A percentile compares a stretch with the other conserved stretches of the same genome.
These are phyloP conservation scores for Zygosaccharomyces bisporus DNA, from an alignment of 805 yeast genomes.

Conservation along the genomic window DNA sequence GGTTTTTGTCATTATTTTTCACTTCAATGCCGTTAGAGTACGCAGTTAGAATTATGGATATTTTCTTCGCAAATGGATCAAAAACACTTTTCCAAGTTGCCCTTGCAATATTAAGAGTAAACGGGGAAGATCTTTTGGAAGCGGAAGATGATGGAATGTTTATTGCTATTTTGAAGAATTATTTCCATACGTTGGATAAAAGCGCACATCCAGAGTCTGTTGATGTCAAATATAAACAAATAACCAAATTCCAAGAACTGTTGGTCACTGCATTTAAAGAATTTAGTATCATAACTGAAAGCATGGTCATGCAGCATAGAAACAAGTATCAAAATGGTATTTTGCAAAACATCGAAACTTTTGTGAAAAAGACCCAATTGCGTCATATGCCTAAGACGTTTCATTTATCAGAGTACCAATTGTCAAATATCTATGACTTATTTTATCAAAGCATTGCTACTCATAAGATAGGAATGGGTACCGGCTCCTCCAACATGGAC, in stretches of 20 bases:
- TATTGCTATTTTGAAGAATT: conserved; percentile 77
- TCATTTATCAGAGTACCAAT: conserved; percentile 52
- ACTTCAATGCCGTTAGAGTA: conserved; percentile 92
- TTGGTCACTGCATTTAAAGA: conserved; percentile 91
- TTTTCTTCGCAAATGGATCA: conserved; percentile 86
- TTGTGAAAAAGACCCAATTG: conserved; percentile 87
- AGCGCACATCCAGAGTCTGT: conserved; percentile 71
- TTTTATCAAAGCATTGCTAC: conserved; percentile 74
- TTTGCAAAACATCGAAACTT: conserved; percentile 78
- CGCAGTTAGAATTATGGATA: conserved; percentile 88
- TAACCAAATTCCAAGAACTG: conserved; percentile 84
- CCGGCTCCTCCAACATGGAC: conserved; percentile 66
- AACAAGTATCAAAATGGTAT: conserved; percentile 69
- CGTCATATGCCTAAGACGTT: conserved; percentile 76
- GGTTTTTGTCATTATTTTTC: conserved; percentile 89
- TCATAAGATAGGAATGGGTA: conserved; percentile 51
- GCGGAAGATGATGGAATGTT: conserved; percentile 92
- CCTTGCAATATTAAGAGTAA: conserved; percentile 80
- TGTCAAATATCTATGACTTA: conserved; percentile 77
- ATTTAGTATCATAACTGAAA: conserved; percentile 75
- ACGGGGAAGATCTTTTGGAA: conserved; percentile 75
- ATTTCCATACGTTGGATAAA: conserved; percentile 71
- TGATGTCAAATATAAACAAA: conserved; percentile 57
- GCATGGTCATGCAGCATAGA: conserved; percentile 64
- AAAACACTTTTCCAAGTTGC: conserved; percentile 89